Conservation (phyloP, 2,329 filamentous ascomycete species). For the Massarina eburnea region DNA sequence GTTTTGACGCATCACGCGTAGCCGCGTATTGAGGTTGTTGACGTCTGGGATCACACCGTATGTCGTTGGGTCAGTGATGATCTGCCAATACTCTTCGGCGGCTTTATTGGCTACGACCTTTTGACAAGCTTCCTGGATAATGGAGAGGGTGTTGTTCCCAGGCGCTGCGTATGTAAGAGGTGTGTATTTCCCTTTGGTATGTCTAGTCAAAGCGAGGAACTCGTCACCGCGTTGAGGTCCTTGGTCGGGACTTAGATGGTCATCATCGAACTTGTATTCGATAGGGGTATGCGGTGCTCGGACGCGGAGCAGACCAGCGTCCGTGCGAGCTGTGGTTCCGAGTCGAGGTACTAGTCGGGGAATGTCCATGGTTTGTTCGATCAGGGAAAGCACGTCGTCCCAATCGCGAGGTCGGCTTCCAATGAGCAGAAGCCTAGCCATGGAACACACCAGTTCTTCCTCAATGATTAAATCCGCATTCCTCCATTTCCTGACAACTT, state of each 20-base stretch:
- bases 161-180: conserved; percentile 49
- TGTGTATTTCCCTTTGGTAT: conserved; percentile 25
- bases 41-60: conserved; percentile 70
- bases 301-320: conserved; percentile 34
- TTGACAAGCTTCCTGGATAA: conserved; percentile 67
- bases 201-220: conserved; percentile 29
- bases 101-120: conserved; percentile 61
- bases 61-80: conserved; percentile 59
- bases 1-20: conserved; percentile 66
- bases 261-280: conserved; percentile 29
- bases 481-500: conserved; percentile 76
- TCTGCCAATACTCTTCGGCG: conserved; percentile 77
- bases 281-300: conserved; percentile 36
- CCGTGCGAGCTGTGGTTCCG: conserved; percentile 28
- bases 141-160: conserved; percentile 62
- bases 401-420: conserved; percentile 63
- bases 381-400: conserved; percentile 70
- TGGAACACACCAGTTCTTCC: conserved; percentile 75
- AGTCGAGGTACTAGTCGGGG: conserved; percentile 55
- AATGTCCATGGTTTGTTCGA: conserved; percentile 82
- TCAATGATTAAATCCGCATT: conserved; percentile 71
- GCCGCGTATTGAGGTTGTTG: conserved; percentile 68
- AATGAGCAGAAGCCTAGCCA: conserved; percentile 76
- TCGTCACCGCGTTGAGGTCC: conserved; percentile 30
- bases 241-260: conserved; percentile 27